These are phyloP conservation scores for Eucalyptus paniculata DNA, from an alignment of 345 rosid genomes.

Conservation along the genomic window DNA sequence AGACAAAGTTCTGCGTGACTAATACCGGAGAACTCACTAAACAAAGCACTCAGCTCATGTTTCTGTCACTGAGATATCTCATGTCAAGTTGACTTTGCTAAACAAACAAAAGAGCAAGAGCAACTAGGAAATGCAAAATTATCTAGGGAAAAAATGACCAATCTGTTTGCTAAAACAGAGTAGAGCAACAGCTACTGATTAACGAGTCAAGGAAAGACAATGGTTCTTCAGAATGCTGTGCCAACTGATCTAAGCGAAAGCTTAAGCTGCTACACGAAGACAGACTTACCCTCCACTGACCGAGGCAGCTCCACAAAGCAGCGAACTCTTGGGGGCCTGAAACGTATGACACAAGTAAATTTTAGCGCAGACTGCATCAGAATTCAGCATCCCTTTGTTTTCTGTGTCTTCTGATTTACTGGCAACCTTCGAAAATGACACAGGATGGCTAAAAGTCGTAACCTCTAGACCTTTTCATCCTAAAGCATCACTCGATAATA, in stretches of 20 bases:
- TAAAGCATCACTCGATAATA: background rate
- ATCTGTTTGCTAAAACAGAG: background rate
- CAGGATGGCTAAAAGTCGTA: background rate
- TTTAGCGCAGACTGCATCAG: background rate
- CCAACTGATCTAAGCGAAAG: background rate
- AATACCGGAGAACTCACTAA: background rate
- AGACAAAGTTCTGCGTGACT: background rate
- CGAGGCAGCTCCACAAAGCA: conserved; percentile 56
- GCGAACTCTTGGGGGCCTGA: conserved; percentile 52
- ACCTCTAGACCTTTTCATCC: background rate
- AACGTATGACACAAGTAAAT: background rate
- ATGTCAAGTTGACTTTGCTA: too few species aligned
- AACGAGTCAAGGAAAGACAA: background rate
- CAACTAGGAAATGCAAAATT: background rate
- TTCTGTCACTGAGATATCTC: background rate
- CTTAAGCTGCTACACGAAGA: background rate
- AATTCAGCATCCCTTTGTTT: background rate
- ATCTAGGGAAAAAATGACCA: background rate
- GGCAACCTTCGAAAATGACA: background rate
- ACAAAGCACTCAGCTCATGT: background rate
- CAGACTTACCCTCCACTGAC: conserved; percentile 52
- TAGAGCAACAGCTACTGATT: background rate
- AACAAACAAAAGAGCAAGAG: too few species aligned
- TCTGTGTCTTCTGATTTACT: background rate
- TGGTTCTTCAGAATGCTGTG: background rate